Evolutionary conservation across 1,284 basidiomycete species (phyloP).

Genomic region (Ustilago tritici): DNA sequence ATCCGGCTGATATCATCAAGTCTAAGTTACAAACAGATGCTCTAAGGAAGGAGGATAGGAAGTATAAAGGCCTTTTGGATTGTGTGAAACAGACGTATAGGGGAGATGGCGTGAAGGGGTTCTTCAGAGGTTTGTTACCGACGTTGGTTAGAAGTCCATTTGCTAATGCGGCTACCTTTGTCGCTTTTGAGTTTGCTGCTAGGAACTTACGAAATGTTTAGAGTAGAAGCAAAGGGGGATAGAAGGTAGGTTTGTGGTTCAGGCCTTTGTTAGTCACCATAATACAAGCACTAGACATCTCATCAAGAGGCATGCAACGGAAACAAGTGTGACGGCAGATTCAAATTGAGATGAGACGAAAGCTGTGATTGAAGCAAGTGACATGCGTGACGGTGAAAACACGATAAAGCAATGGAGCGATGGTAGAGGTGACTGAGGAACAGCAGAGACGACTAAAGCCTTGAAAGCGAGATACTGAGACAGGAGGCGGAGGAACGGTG

Average conservation of each 20-base stretch:
- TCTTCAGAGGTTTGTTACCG: slow-evolving; percentile 87
- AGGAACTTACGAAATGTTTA: slow-evolving; percentile 38
- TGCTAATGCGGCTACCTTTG: slow-evolving; percentile 68
- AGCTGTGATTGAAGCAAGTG: not conserved
- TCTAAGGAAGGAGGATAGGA: slow-evolving; percentile 72
- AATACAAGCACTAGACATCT: not conserved
- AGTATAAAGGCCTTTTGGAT: slow-evolving; percentile 84
- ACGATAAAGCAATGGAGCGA: not conserved
- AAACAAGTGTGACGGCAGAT: not conserved
- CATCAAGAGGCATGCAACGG: not conserved
- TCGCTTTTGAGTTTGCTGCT: slow-evolving; percentile 62
- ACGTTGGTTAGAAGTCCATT: slow-evolving; percentile 80
- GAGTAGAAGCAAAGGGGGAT: not conserved
- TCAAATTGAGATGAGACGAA: too few relatives aligned
- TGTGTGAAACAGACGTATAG: slow-evolving; percentile 85
- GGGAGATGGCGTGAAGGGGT: slow-evolving; percentile 84
- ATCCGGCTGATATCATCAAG: slow-evolving; percentile 95
- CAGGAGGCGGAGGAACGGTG: too few relatives aligned
- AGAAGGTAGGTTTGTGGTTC: not conserved
- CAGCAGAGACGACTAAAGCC: not conserved
- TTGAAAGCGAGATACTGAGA: too few relatives aligned
- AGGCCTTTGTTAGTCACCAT: not conserved
- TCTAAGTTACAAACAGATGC: slow-evolving; percentile 91
- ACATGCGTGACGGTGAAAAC: not conserved
- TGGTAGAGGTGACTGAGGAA: not conserved